phyloP scores from a whole-genome alignment of 345 rosid genomes.

The Geranium brycei region DNA sequence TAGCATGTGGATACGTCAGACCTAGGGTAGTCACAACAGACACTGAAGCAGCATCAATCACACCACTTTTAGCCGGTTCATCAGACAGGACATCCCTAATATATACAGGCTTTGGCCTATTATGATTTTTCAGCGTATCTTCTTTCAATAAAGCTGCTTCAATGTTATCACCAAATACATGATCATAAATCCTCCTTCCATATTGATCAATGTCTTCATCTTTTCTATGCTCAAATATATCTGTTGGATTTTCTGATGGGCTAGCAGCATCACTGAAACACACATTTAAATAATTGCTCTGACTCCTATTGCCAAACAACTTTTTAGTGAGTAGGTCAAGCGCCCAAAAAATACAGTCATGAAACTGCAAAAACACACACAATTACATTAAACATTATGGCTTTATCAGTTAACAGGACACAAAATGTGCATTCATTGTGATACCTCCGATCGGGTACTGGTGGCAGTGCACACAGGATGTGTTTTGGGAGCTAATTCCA shows the following conservation, averaged over 20 bases:
- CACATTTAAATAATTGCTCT: conserved; percentile 87
- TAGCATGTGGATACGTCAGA: conserved; percentile 89
- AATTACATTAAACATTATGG: background rate
- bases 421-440: too few relatives aligned
- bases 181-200: conserved; percentile 90
- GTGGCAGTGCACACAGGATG: conserved; percentile 99
- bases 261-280: conserved; percentile 53
- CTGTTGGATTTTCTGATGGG: conserved; percentile 53
- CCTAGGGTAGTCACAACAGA: conserved; percentile 84
- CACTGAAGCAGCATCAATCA: conserved; percentile 24
- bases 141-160: conserved; percentile 83
- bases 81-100: conserved; percentile 48
- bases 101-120: conserved; percentile 71
- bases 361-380: conserved; percentile 46
- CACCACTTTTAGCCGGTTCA: conserved; percentile 24
- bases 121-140: conserved; percentile 87
- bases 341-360: conserved; percentile 98
- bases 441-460: conserved; percentile 95
- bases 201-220: conserved; percentile 73
- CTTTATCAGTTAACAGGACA: background rate
- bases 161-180: conserved; percentile 90
- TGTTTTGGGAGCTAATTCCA: conserved; percentile 89
- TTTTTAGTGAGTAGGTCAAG: conserved; percentile 90
- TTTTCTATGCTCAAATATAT: conserved; percentile 54
- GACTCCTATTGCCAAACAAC: conserved; percentile 90